Conservation (phyloP, 257 asterid genomes). For the Solanum pinnatisectum region DNA sequence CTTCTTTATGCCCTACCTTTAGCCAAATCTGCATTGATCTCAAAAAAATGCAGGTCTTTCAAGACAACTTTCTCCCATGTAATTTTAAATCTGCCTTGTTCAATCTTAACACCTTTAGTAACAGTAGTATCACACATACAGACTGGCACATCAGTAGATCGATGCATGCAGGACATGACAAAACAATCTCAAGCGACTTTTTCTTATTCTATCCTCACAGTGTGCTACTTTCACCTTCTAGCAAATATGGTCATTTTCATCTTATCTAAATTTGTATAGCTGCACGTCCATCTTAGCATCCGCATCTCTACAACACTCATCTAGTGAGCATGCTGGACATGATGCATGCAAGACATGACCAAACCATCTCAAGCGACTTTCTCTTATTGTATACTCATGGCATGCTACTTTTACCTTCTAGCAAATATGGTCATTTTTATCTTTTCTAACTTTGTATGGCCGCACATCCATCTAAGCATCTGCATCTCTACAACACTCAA, state of each 20-base stretch:
- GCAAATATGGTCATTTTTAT: neutral
- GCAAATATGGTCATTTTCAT: neutral
- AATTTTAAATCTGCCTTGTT: neutral
- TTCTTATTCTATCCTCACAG: neutral
- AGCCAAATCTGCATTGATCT: neutral
- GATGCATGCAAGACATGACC: neutral
- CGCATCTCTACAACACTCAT: neutral
- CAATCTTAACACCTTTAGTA: neutral
- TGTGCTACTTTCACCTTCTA: neutral
- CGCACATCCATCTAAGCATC: neutral
- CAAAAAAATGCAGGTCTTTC: neutral
- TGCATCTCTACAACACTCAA: neutral
- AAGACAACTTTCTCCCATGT: neutral
- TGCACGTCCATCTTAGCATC: neutral
- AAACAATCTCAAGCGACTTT: neutral
- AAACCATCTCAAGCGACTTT: neutral
- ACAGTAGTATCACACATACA: neutral
- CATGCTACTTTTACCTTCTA: neutral
- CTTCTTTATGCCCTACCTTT: neutral
- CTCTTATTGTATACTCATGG: neutral
- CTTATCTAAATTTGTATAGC: neutral
- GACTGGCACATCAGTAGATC: neutral
- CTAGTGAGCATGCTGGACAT: neutral
- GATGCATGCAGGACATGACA: neutral
- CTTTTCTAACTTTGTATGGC: neutral